phyloP scores from a whole-genome alignment of 805 yeast species.

The Nakazawaea holstii region DNA sequence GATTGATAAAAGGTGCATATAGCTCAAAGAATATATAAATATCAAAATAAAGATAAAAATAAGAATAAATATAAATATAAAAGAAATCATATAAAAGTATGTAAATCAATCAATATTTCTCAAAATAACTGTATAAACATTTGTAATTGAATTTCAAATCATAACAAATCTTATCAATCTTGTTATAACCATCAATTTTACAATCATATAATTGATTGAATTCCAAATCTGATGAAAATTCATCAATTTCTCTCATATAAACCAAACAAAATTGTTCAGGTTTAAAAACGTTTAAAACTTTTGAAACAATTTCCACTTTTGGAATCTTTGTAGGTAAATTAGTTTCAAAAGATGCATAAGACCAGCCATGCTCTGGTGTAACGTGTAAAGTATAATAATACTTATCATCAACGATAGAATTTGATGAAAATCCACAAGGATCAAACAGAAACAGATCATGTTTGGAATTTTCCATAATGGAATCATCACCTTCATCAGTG shows the following conservation, averaged over 20 bases:
- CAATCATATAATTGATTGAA: constrained; percentile 27
- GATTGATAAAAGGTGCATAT: background rate
- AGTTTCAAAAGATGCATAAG: constrained; percentile 94
- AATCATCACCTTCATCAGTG: constrained; percentile 19
- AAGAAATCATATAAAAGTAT: too few relatives aligned
- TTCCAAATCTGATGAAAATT: constrained; percentile 16
- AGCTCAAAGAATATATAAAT: too few relatives aligned
- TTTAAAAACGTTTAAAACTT: constrained; percentile 57
- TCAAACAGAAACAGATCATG: constrained; percentile 88
- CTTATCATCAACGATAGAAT: constrained; percentile 59
- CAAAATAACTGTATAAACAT: constrained; percentile 66
- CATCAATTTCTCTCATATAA: constrained; percentile 19
- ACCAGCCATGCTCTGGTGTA: constrained; percentile 92
- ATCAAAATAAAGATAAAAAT: too few relatives aligned
- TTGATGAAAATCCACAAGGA: constrained; percentile 95
- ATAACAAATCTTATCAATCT: constrained; percentile 64
- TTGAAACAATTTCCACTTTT: constrained; percentile 50
- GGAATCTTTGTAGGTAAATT: constrained; percentile 53
- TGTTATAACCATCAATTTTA: constrained; percentile 43
- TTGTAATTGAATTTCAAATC: constrained; percentile 68
- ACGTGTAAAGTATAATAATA: constrained; percentile 79
- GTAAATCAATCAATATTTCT: background rate
- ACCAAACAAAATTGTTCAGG: constrained; percentile 69
- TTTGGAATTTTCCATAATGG: constrained; percentile 25
- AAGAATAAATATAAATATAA: too few relatives aligned